These are phyloP conservation scores for Daldinia sp. DNA, from an alignment of 2,329 filamentous ascomycete species.

Conservation along the genomic window DNA sequence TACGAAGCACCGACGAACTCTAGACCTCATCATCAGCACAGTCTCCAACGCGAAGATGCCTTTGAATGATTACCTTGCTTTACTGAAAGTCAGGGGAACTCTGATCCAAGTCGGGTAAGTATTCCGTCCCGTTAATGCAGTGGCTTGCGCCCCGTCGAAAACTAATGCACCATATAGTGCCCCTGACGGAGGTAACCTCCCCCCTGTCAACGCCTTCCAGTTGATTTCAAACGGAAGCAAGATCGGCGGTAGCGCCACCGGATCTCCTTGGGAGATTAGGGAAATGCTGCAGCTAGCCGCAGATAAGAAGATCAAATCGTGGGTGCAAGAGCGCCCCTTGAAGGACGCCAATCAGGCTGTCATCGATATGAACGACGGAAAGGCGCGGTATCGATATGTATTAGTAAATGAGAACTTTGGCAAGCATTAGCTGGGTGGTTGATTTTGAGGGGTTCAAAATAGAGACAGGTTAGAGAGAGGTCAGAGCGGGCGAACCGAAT, in stretches of 20 bases:
- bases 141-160: neutral
- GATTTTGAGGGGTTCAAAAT: neutral
- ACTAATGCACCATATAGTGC: constrained; percentile 45
- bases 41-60: constrained; percentile 66
- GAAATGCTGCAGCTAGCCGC: constrained; percentile 69
- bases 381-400: constrained; percentile 61
- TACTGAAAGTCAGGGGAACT: constrained; percentile 67
- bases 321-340: constrained; percentile 64
- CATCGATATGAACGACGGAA: constrained; percentile 64
- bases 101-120: constrained; percentile 64
- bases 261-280: constrained; percentile 64
- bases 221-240: constrained; percentile 65
- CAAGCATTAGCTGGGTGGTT: constrained; percentile 36
- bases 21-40: constrained; percentile 69
- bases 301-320: constrained; percentile 65
- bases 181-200: constrained; percentile 62
- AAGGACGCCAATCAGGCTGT: constrained; percentile 65
- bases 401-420: constrained; percentile 54
- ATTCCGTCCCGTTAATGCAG: neutral
- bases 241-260: constrained; percentile 58
- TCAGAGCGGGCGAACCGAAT: neutral
- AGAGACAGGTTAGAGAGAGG: too few relatives aligned
- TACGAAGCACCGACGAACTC: constrained; percentile 56
- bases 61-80: constrained; percentile 65
- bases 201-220: constrained; percentile 62